Base-by-base conservation (phyloP, 202 grass and related monocot species). In the Brachypodium distachyon region DNA sequence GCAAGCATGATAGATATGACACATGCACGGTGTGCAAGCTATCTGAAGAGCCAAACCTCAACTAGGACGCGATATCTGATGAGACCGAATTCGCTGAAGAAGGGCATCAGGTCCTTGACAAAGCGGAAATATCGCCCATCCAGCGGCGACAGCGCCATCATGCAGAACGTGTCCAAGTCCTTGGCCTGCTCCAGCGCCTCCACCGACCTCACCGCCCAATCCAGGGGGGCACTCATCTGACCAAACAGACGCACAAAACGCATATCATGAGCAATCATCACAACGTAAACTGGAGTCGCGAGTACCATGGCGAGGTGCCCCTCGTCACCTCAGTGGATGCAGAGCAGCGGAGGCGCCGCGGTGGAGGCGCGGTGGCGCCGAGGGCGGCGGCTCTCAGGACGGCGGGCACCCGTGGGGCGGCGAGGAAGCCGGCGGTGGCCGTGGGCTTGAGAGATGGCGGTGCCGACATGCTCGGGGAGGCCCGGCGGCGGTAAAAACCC, bases 21-120 rank as follows among this genome's bases (percentile, higher is more conserved):
- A 40, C 13, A 64, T 4, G 14, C 25, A 2, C 18, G 11, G 14
- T 49, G 31, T 4, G 6, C 3, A 48, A 64, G 25, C 17, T 51
- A 72, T 52, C 22, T 3, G 4, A 81, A 83, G 47, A 53, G 37
- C 12, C 19, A 52, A 81, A 87, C 91, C 95, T 98, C 95, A 11
- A 98, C 83, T 33, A 90, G 68, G 67, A 98, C 77, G 12, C 91
- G 74, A 59, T 95, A 88, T 78, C 81, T 83, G 68, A 98, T 95
- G 17, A 98, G 78, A 67, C 95, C 91, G 81, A 92, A 98, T 74
- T 98, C 89, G 25, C 91, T 92, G 80, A 98, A 98, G 77, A 94
- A 90, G 32, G 87, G 89, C n/a, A 70, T 68, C 54, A 98, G 78
- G 48, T 95, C 87, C 81, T 76, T 90, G 2, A 78, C 56, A 17